phyloP scores from a whole-genome alignment of 108 stramenopile species.

The Aurantiochytrium sp. region DNA sequence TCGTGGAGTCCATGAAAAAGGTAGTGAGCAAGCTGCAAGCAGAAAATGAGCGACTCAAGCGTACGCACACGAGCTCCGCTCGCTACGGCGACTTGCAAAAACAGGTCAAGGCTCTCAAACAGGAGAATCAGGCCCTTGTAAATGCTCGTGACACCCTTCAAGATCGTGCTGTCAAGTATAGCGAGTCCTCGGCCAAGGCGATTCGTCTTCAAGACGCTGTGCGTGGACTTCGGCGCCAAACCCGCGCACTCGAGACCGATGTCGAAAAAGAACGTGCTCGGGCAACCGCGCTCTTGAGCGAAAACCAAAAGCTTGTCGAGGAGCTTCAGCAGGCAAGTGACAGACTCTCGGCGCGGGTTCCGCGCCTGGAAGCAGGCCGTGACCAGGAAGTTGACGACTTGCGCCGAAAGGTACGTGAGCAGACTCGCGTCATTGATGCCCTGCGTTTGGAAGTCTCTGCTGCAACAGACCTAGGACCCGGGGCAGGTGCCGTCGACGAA shows the following conservation, averaged over 20 bases:
- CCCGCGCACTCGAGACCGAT: not conserved
- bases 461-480: not conserved
- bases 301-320: not conserved
- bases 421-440: not conserved
- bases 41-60: slow-evolving; percentile 14
- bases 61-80: not conserved
- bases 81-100: not conserved
- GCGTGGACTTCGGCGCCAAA: not conserved
- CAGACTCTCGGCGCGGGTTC: slow-evolving; percentile 22
- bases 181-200: not conserved
- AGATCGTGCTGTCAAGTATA: not conserved
- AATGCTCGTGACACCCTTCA: not conserved
- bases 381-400: not conserved
- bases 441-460: not conserved
- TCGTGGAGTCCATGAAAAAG: slow-evolving; percentile 49
- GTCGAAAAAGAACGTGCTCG: not conserved
- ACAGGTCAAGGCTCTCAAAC: not conserved
- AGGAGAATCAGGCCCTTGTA: not conserved
- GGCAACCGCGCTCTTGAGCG: not conserved
- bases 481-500: not conserved
- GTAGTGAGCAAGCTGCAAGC: slow-evolving; percentile 26
- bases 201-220: not conserved
- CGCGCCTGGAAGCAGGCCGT: not conserved
- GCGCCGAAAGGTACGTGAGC: not conserved
- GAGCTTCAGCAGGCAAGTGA: slow-evolving; percentile 25